phyloP scores from a whole-genome alignment of 2,329 filamentous ascomycete genomes.

The Sporothrix euskadiensis region DNA sequence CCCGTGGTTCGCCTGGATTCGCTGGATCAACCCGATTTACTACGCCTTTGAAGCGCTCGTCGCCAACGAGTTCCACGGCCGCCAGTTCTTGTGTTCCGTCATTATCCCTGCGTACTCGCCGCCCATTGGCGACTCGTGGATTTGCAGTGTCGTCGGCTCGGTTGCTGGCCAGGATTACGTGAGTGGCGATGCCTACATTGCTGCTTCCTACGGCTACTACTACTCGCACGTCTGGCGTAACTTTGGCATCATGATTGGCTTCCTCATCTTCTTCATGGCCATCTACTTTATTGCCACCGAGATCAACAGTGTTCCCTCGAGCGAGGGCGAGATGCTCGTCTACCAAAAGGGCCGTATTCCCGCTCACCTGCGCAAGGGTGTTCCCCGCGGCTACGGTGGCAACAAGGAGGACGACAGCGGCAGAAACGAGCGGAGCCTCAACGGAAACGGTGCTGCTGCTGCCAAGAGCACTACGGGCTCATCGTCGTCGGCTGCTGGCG shows the following conservation, averaged over 20 bases:
- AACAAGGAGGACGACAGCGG: background rate
- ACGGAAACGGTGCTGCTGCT: background rate
- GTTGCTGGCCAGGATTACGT: constrained; percentile 54
- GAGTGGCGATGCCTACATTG: constrained; percentile 49
- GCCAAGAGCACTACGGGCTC: background rate
- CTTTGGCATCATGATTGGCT: constrained; percentile 66
- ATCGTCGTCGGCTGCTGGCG: background rate
- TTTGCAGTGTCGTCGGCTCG: constrained; percentile 63
- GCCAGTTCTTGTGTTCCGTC: constrained; percentile 56
- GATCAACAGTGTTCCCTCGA: constrained; percentile 63
- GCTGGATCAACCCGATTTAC: constrained; percentile 74
- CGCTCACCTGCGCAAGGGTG: constrained; percentile 48
- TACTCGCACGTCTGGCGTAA: constrained; percentile 67
- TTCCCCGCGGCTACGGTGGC: background rate
- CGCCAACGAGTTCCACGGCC: constrained; percentile 73
- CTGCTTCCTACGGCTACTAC: constrained; percentile 54
- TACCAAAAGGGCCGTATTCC: constrained; percentile 58
- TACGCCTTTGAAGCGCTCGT: constrained; percentile 80
- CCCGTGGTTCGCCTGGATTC: constrained; percentile 79
- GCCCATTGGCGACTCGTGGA: constrained; percentile 44
- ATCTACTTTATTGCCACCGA: constrained; percentile 65
- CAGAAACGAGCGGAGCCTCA: background rate
- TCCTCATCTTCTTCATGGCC: constrained; percentile 60
- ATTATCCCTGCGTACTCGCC: constrained; percentile 52
- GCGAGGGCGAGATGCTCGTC: constrained; percentile 69